phyloP scores from a whole-genome alignment of 169 alveolate genomes.

The Fabrea salina region DNA sequence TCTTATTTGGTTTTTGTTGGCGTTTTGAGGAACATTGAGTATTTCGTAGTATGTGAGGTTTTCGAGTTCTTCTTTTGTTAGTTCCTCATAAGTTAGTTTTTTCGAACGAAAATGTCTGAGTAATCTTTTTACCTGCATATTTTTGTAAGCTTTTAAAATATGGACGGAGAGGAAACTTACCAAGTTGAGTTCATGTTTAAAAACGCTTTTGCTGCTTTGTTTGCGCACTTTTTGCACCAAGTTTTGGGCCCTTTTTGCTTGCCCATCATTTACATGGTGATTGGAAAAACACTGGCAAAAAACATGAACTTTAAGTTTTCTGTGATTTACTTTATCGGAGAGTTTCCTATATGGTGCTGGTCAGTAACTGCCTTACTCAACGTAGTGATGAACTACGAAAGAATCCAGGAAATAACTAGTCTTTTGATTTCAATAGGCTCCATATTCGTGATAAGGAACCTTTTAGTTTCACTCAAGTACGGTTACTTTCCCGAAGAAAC shows the following conservation, averaged over 20 bases:
- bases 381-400: not conserved
- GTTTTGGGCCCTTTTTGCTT: constrained; percentile 9
- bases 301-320: not conserved
- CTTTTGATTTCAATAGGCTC: not conserved
- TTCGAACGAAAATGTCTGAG: too few species aligned
- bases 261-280: not conserved
- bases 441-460: not conserved
- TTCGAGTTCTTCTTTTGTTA: not conserved
- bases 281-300: not conserved
- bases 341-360: not conserved
- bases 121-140: too few species aligned
- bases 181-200: not conserved
- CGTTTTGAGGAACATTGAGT: not conserved
- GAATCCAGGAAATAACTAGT: not conserved
- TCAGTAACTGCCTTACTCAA: not conserved
- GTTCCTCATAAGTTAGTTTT: too few species aligned
- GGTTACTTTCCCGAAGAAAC: not conserved
- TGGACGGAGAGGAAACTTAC: constrained; percentile 1
- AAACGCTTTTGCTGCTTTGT: not conserved
- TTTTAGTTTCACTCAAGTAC: not conserved
- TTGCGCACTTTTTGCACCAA: not conserved
- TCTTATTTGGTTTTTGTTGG: not conserved
- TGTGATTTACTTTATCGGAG: not conserved
- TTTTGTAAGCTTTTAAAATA: too few species aligned
- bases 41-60: constrained; percentile 9